Evolutionary conservation across 164 flowering plant species (phyloP), one percentile per base, ranked within the genome.

Genomic region (Akebia trifoliata): DNA sequence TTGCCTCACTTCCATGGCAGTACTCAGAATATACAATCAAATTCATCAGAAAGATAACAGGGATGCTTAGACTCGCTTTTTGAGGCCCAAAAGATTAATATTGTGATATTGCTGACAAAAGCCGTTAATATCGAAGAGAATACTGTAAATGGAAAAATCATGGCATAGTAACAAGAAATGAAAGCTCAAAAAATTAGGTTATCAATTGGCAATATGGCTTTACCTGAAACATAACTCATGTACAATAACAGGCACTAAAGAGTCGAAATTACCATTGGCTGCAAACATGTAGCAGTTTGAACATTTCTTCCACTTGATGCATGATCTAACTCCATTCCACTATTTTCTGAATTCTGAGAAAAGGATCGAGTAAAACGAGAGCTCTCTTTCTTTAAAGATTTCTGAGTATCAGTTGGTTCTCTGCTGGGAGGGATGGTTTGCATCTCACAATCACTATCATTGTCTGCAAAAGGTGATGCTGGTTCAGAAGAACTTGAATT

Each of bases 391-490:
- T 8, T 32, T 9, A 50, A 31, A 35, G 59, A 50, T 55, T 44
- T 56, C 21, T 15, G 50, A 14, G 60, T 35, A 35, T 35, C 70
- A 42, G 54, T 64, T 21, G 45, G 60, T 36, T n/a, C 35, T 39
- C 52, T 51, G 15, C 50, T 64, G 46, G 61, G 60, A 32, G 18
- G n/a, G 39, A 2, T 34, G 37, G 31, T 38, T 39, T 31, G 64
- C 59, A 42, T 38, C 4, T 70, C 69, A 40, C 40, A 62, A 43
- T 61, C 78, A 64, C 63, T 59, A 24, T 36, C 64, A 54, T 68
- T 75, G 17, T 72, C 77, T 22, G 32, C 44, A 24, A 72, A 60
- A 30, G 74, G 56, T 28, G 74, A 44, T 26, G 69, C 32, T 39
- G 64, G 61, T 31, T 59, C 78, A 12, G 66, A 37, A 62, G 68